Conservation (phyloP, 2,329 filamentous ascomycete species). For the Monosporascus sp. region DNA sequence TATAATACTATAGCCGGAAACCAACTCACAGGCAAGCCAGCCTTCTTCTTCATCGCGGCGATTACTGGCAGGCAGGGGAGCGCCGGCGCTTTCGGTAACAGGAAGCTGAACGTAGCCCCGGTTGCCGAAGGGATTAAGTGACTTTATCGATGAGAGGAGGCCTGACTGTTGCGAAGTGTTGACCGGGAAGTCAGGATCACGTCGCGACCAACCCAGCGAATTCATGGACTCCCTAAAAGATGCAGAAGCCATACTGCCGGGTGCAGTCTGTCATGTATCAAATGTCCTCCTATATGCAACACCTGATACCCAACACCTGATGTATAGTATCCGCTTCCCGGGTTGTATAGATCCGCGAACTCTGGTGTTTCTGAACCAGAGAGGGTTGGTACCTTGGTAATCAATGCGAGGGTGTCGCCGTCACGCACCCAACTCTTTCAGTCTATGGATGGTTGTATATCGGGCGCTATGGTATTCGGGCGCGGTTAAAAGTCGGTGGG, state of each 20-base stretch:
- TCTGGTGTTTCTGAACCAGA: background rate
- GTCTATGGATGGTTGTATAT: background rate
- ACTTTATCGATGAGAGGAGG: slow-evolving; percentile 74
- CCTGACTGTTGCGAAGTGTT: slow-evolving; percentile 67
- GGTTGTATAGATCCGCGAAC: background rate
- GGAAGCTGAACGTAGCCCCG: slow-evolving; percentile 88
- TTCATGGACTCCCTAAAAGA: slow-evolving; percentile 94
- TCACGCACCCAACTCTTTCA: background rate
- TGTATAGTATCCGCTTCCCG: background rate
- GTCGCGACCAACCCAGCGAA: slow-evolving; percentile 88
- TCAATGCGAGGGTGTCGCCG: background rate
- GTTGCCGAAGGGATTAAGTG: slow-evolving; percentile 80
- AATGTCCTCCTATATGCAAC: background rate
- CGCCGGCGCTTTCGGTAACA: slow-evolving; percentile 74
- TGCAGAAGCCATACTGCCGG: slow-evolving; percentile 66
- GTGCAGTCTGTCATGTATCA: background rate
- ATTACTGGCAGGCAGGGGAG: slow-evolving; percentile 77
- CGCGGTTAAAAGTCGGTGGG: background rate
- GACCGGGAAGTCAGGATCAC: slow-evolving; percentile 70
- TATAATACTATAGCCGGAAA: slow-evolving; percentile 25
- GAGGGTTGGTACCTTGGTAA: background rate
- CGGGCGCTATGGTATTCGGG: background rate
- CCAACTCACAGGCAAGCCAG: slow-evolving; percentile 85
- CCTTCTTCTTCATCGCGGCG: slow-evolving; percentile 91
- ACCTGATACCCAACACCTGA: background rate